Base-by-base conservation (phyloP, 148 eudicot species). In the Rhododendron molle region DNA sequence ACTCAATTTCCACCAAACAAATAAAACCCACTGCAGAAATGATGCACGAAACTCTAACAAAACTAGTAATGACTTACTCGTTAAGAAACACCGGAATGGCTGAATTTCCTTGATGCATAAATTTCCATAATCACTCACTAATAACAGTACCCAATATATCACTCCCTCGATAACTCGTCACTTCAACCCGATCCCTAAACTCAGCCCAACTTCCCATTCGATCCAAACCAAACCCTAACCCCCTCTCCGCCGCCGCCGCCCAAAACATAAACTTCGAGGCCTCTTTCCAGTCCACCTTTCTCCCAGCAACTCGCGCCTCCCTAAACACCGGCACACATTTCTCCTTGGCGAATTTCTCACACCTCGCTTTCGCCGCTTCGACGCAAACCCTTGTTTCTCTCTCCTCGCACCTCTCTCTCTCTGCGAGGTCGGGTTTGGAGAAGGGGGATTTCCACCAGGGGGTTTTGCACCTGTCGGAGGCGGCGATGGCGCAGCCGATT, bases 391-490 rank as follows among this genome's bases (percentile, higher is more conserved):
- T 87, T 92, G 90, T 93, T 85, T 94, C 98, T 34, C 88, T 85
- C 90, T 92, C 97, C 83, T 95, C 98, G 38, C 96, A 95, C 85
- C 85, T 83, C 40, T 79, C 93, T 85, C 95, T 89, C 60, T 93
- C 93, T 0, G 56, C 82, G 30, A 85, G 90, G 47, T 90, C 92
- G 3, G 76, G 50, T 60, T 87, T 83, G 54, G 87, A 93, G 34
- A 88, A 36, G 14, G 89, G 43, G 49, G 87, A n/a, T 43, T 89
- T 54, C 98, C 95, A 95, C 95, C 94, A 95, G 0, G 94, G 93
- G 36, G 94, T 84, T 73, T 81, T 84, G 85, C 96, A 95, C 77
- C 88, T 93, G 87, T 83, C 81, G 4, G 97, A 95, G 14, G 98
- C 94, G 81, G 88, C 43, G 58, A 95, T 69, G 74, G 74, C 74